Evolutionary conservation across 768 basidiomycete species (phyloP).

Genomic region (Lentinula sp.): DNA sequence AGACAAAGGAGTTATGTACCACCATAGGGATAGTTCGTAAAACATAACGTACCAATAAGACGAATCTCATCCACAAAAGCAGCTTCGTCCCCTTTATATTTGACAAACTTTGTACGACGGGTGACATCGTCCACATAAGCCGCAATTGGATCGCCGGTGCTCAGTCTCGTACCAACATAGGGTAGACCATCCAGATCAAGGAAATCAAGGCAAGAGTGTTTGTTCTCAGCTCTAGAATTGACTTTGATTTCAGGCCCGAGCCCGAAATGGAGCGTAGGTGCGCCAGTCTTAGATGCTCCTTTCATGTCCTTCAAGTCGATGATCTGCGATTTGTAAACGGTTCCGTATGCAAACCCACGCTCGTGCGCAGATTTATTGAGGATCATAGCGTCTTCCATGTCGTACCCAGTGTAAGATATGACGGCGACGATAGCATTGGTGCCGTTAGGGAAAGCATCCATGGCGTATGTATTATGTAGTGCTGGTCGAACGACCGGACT

Average conservation of each 20-base stretch:
- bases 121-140: constrained; percentile 86
- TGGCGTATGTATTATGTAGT: constrained; percentile 90
- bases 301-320: constrained; percentile 82
- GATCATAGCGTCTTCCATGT: constrained; percentile 99
- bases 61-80: constrained; percentile 90
- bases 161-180: constrained; percentile 60
- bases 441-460: constrained; percentile 98
- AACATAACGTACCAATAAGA: constrained; percentile 58
- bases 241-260: constrained; percentile 68
- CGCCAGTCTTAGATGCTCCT: constrained; percentile 52
- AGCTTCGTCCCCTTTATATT: constrained; percentile 94
- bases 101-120: constrained; percentile 77
- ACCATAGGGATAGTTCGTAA: background rate
- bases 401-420: constrained; percentile 99
- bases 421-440: constrained; percentile 99
- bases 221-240: constrained; percentile 33
- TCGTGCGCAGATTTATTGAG: constrained; percentile 98
- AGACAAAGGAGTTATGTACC: background rate
- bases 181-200: constrained; percentile 86
- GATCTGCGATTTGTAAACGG: constrained; percentile 91
- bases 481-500: constrained; percentile 90
- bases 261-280: constrained; percentile 86
- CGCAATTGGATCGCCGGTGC: constrained; percentile 74
- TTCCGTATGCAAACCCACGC: constrained; percentile 94
- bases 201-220: constrained; percentile 37